A percentile compares a stretch with the other conserved stretches of the same genome.
Conservation (phyloP, 345 rosid genomes). For the Kandelia obovata region DNA sequence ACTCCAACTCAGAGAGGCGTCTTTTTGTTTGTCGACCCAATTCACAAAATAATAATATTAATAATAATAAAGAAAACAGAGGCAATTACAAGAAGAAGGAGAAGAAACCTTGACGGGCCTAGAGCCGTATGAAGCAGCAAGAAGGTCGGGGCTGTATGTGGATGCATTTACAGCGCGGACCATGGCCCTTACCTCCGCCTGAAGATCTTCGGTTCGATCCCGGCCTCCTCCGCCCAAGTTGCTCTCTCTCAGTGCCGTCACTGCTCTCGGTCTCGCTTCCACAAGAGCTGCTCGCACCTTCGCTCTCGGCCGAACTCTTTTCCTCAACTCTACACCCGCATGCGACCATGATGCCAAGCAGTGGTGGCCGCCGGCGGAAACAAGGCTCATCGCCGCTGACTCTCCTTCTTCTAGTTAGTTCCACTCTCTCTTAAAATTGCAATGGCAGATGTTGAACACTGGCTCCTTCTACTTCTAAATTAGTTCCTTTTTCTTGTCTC, state of each 20-base stretch:
- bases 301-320: background rate
- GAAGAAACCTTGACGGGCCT: conserved; percentile 64
- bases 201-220: conserved; percentile 66
- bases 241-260: conserved; percentile 14
- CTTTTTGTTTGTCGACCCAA: too few species aligned
- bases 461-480: too few species aligned
- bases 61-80: background rate
- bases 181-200: conserved; percentile 85
- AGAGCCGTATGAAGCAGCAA: conserved; percentile 60
- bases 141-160: conserved; percentile 69
- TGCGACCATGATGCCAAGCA: conserved; percentile 4
- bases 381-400: conserved; percentile 13
- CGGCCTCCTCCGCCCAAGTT: conserved; percentile 11
- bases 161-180: conserved; percentile 80
- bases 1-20: background rate
- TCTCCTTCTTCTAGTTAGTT: background rate
- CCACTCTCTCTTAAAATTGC: background rate
- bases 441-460: too few species aligned
- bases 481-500: too few species aligned
- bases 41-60: background rate
- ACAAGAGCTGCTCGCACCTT: conserved; percentile 34
- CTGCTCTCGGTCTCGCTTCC: conserved; percentile 33
- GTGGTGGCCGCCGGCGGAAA: conserved; percentile 11
- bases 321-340: background rate
- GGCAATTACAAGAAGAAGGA: background rate